These are phyloP conservation scores for Spongospora subterranea DNA, from an alignment of 208 protist species.

Conservation along the genomic window DNA sequence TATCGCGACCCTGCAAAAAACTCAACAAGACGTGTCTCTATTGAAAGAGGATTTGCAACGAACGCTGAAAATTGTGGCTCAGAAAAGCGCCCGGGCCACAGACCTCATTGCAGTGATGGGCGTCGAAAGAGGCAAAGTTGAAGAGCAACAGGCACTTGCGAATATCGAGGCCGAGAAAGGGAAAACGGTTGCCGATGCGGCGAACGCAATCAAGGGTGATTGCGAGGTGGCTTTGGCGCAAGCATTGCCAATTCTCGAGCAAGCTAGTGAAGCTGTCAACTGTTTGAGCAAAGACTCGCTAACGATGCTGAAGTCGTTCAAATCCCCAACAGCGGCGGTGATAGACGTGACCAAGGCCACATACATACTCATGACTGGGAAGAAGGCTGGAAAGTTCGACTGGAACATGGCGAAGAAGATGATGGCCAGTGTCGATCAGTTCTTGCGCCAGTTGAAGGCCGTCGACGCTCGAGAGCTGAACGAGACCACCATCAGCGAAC, in stretches of 20 bases:
- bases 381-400: constrained; percentile 71
- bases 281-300: constrained; percentile 96
- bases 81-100: constrained; percentile 64
- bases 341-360: constrained; percentile 93
- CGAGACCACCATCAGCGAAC: constrained; percentile 41
- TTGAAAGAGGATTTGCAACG: constrained; percentile 76
- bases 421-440: constrained; percentile 92
- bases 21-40: constrained; percentile 71
- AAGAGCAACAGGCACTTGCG: constrained; percentile 73
- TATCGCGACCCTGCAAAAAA: constrained; percentile 76
- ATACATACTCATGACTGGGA: constrained; percentile 84
- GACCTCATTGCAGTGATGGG: constrained; percentile 49
- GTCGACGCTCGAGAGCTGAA: constrained; percentile 64
- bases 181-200: constrained; percentile 90
- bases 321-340: constrained; percentile 91
- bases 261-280: constrained; percentile 92
- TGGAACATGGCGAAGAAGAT: constrained; percentile 96
- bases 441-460: constrained; percentile 86
- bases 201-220: constrained; percentile 77
- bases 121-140: constrained; percentile 75
- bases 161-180: constrained; percentile 91
- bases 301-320: constrained; percentile 93
- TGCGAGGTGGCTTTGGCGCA: constrained; percentile 76
- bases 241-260: constrained; percentile 90
- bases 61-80: constrained; percentile 65